phyloP scores from a whole-genome alignment of 2,329 filamentous ascomycete species.

The Fusarium luffae region DNA sequence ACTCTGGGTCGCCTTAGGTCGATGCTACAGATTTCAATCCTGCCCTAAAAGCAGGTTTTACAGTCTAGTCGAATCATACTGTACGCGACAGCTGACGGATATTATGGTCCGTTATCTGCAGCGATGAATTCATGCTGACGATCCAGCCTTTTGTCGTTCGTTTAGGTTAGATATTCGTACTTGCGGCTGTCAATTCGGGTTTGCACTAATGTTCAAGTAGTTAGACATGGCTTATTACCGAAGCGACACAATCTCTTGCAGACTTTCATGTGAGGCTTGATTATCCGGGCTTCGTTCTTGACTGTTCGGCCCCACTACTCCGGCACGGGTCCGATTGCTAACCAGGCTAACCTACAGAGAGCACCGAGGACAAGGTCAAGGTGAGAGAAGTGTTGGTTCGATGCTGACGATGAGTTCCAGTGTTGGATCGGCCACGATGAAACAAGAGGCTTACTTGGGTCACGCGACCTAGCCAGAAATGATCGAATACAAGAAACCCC shows the following conservation, averaged over 20 bases:
- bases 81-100: background rate
- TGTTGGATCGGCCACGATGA: background rate
- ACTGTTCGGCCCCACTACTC: conserved; percentile 27
- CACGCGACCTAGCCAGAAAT: background rate
- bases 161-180: background rate
- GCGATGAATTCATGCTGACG: conserved; percentile 13
- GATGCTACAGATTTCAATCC: conserved; percentile 1
- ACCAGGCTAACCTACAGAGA: background rate
- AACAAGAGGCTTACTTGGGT: background rate
- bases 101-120: conserved; percentile 1
- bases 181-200: conserved; percentile 5
- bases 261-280: background rate
- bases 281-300: background rate
- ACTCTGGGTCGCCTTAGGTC: background rate
- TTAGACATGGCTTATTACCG: conserved; percentile 14
- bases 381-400: background rate
- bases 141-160: background rate
- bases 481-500: background rate
- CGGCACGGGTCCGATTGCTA: conserved; percentile 13
- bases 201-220: background rate
- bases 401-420: background rate
- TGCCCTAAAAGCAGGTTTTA: conserved; percentile 29
- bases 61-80: background rate
- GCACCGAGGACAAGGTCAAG: background rate
- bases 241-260: background rate